These are phyloP conservation scores for Geotrichum candidum DNA, from an alignment of 1,139 yeast species.

Conservation along the genomic window DNA sequence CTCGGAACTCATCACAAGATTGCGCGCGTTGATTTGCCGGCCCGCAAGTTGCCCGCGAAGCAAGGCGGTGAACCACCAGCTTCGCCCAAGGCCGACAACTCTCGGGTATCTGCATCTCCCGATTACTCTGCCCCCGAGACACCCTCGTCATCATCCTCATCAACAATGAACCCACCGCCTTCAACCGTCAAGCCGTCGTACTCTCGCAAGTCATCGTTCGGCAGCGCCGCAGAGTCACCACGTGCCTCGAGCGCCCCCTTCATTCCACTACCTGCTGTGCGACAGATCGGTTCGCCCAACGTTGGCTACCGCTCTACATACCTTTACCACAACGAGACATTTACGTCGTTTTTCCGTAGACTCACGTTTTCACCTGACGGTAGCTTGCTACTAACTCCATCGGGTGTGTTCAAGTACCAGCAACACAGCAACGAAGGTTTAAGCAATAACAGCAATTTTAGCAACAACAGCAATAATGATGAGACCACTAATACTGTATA, in stretches of 20 bases:
- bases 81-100: slow-evolving; percentile 9
- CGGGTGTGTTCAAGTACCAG: slow-evolving; percentile 55
- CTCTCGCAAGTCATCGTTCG: slow-evolving; percentile 29
- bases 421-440: slow-evolving; percentile 13
- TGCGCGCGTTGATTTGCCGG: slow-evolving; percentile 16
- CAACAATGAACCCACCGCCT: slow-evolving; percentile 28
- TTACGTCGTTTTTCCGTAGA: slow-evolving; percentile 85
- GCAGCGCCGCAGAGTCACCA: slow-evolving; percentile 20
- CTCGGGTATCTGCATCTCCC: slow-evolving; percentile 16
- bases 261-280: slow-evolving; percentile 41
- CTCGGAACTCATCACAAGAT: slow-evolving; percentile 34
- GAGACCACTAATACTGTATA: slow-evolving; percentile 61
- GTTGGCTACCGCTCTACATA: slow-evolving; percentile 23
- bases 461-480: slow-evolving; percentile 25
- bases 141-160: slow-evolving; percentile 16
- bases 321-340: slow-evolving; percentile 76
- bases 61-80: slow-evolving; percentile 1
- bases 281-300: slow-evolving; percentile 34
- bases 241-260: slow-evolving; percentile 27
- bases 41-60: not conserved
- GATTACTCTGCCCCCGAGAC: slow-evolving; percentile 16
- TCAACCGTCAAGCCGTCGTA: slow-evolving; percentile 24
- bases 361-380: slow-evolving; percentile 90
- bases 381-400: slow-evolving; percentile 66
- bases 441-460: slow-evolving; percentile 19